Conservation (phyloP, 1,139 yeast genomes). For the Hansenula lynferdii region DNA sequence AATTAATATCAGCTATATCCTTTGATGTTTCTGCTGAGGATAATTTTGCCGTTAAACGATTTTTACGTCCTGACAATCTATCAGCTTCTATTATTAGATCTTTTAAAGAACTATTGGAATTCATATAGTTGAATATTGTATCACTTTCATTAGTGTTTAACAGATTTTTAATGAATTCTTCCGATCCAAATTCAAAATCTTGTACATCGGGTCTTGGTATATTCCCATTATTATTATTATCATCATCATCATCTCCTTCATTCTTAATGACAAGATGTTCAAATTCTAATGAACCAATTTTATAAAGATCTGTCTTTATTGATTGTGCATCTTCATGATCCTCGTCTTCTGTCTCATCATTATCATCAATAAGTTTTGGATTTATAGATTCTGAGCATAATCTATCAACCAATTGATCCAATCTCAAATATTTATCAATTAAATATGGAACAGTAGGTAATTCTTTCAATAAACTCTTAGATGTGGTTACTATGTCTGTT, state of each 20-base stretch:
- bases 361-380: slow-evolving; percentile 21
- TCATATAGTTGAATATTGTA: slow-evolving; percentile 16
- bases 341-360: slow-evolving; percentile 8
- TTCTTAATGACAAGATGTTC: slow-evolving; percentile 44
- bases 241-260: too few species aligned
- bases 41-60: slow-evolving; percentile 12
- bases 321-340: slow-evolving; percentile 4
- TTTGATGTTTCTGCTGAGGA: slow-evolving; percentile 11
- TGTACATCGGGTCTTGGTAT: too few species aligned
- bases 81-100: slow-evolving; percentile 18
- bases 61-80: slow-evolving; percentile 13
- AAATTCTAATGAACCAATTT: slow-evolving; percentile 51
- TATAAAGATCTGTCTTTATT: slow-evolving; percentile 30
- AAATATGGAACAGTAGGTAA: slow-evolving; percentile 65
- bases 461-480: slow-evolving; percentile 44
- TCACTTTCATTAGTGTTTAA: slow-evolving; percentile 25
- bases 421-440: slow-evolving; percentile 59
- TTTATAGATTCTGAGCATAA: slow-evolving; percentile 24
- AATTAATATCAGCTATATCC: slow-evolving; percentile 7
- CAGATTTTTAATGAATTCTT: slow-evolving; percentile 30
- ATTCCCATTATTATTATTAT: too few species aligned
- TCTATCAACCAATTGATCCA: slow-evolving; percentile 52
- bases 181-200: slow-evolving; percentile 31
- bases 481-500: slow-evolving; percentile 24
- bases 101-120: slow-evolving; percentile 16